Conservation (phyloP, 805 yeast genomes). For the Debaryomyces castellii region DNA sequence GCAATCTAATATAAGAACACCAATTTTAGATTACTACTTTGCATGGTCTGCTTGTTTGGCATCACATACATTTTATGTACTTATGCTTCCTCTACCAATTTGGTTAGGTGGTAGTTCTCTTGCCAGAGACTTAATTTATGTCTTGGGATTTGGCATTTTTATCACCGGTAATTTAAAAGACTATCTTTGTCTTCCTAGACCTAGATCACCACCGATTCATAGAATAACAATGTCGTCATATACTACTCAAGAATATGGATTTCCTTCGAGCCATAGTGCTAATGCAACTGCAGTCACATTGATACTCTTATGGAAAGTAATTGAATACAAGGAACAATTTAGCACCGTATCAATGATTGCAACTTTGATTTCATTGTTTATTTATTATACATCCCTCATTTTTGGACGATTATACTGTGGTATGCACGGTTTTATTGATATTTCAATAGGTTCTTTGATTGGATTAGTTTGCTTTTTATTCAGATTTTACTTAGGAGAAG, state of each 20-base stretch:
- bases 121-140: slow-evolving; percentile 59
- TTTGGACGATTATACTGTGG: slow-evolving; percentile 91
- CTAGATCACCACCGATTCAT: slow-evolving; percentile 86
- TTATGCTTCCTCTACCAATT: slow-evolving; percentile 79
- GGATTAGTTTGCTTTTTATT: slow-evolving; percentile 57
- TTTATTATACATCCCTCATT: slow-evolving; percentile 65
- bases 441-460: slow-evolving; percentile 60
- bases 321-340: slow-evolving; percentile 7
- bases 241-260: slow-evolving; percentile 91
- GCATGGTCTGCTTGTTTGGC: slow-evolving; percentile 89
- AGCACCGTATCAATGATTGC: slow-evolving; percentile 12
- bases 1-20: slow-evolving; percentile 52
- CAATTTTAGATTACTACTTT: slow-evolving; percentile 68
- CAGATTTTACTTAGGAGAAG: slow-evolving; percentile 39
- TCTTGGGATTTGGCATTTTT: slow-evolving; percentile 70
- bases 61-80: slow-evolving; percentile 88
- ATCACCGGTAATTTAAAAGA: slow-evolving; percentile 79
- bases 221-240: slow-evolving; percentile 89
- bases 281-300: slow-evolving; percentile 84
- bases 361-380: slow-evolving; percentile 18
- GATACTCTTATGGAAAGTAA: slow-evolving; percentile 26
- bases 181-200: slow-evolving; percentile 86
- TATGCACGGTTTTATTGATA: slow-evolving; percentile 92
- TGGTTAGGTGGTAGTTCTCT: slow-evolving; percentile 70
- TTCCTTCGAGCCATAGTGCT: slow-evolving; percentile 92